Conservation (phyloP, 2,329 filamentous ascomycete genomes). For the Aspergillaceae sp. region DNA sequence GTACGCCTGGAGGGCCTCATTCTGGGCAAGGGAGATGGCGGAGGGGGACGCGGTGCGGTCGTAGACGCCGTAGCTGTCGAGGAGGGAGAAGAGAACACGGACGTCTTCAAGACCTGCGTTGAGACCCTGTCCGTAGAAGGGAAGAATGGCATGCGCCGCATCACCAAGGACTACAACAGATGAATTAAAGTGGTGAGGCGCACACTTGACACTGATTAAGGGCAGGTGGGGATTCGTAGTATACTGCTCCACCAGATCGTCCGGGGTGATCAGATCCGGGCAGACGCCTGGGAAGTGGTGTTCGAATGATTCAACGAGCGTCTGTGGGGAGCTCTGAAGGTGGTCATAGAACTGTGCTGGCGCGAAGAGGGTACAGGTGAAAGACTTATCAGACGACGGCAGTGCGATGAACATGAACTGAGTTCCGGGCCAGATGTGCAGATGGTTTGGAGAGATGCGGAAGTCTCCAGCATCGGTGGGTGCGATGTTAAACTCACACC, state of each 20-base stretch:
- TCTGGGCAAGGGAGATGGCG: slow-evolving; percentile 11
- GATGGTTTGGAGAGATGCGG: slow-evolving; percentile 77
- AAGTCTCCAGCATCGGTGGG: slow-evolving; percentile 51
- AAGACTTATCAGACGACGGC: slow-evolving; percentile 76
- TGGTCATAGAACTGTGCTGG: slow-evolving; percentile 59
- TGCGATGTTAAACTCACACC: slow-evolving; percentile 88
- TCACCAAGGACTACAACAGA: slow-evolving; percentile 83
- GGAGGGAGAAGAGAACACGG: slow-evolving; percentile 69
- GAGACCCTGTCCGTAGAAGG: slow-evolving; percentile 97
- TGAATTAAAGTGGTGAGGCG: slow-evolving; percentile 70
- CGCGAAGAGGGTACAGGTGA: slow-evolving; percentile 90
- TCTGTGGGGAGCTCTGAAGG: slow-evolving; percentile 55
- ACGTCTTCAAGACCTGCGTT: slow-evolving; percentile 95
- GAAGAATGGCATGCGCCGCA: slow-evolving; percentile 94
- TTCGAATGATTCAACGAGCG: slow-evolving; percentile 80
- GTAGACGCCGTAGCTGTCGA: slow-evolving; percentile 55
- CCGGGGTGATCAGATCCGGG: slow-evolving; percentile 49
- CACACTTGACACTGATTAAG: slow-evolving; percentile 86
- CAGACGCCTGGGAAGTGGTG: slow-evolving; percentile 77
- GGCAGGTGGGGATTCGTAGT: slow-evolving; percentile 77
- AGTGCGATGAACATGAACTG: slow-evolving; percentile 99
- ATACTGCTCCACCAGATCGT: slow-evolving; percentile 67
- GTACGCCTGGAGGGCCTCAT: slow-evolving; percentile 60
- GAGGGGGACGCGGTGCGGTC: slow-evolving; percentile 21
- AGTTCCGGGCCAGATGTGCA: slow-evolving; percentile 94